Evolutionary conservation across 2,329 filamentous ascomycete genomes (phyloP).

Genomic region (Xylariaceae sp.): DNA sequence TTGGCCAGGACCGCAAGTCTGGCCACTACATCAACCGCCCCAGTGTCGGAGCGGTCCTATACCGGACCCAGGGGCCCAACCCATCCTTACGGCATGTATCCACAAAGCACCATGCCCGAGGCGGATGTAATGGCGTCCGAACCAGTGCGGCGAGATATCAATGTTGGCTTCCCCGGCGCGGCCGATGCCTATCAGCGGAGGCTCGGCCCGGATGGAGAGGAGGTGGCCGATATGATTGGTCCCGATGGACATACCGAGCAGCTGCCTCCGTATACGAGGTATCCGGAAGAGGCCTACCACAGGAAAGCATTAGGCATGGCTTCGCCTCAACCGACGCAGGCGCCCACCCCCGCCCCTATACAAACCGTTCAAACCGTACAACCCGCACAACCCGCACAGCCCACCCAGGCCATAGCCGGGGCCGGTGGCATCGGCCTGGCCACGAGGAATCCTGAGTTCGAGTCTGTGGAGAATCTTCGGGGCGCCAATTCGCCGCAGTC

Average conservation of each 20-base stretch:
- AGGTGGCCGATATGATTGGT: constrained; percentile 78
- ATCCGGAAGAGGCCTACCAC: constrained; percentile 64
- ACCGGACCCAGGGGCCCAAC: constrained; percentile 58
- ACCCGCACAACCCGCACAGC: too few relatives aligned
- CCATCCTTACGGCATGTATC: constrained; percentile 81
- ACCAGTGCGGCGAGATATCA: constrained; percentile 39
- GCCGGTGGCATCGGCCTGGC: constrained; percentile 55
- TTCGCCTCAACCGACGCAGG: constrained; percentile 11
- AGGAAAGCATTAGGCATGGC: constrained; percentile 40
- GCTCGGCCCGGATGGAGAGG: constrained; percentile 73
- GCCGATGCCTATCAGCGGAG: constrained; percentile 62
- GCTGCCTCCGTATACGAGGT: constrained; percentile 83
- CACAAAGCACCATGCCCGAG: constrained; percentile 62
- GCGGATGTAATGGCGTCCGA: constrained; percentile 35
- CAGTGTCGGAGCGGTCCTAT: constrained; percentile 50
- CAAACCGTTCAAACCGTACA: constrained; percentile 26
- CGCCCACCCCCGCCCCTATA: constrained; percentile 3
- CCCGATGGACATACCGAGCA: constrained; percentile 86
- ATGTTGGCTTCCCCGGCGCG: constrained; percentile 67
- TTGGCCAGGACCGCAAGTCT: constrained; percentile 49
- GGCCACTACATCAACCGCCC: constrained; percentile 63
- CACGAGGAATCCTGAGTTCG: constrained; percentile 55
- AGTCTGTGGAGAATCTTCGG: constrained; percentile 48
- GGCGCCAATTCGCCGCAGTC: constrained; percentile 34
- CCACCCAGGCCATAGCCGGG: constrained; percentile 36